These are phyloP conservation scores for Fagus crenata DNA, from an alignment of 306 rosid species.

Conservation along the genomic window DNA sequence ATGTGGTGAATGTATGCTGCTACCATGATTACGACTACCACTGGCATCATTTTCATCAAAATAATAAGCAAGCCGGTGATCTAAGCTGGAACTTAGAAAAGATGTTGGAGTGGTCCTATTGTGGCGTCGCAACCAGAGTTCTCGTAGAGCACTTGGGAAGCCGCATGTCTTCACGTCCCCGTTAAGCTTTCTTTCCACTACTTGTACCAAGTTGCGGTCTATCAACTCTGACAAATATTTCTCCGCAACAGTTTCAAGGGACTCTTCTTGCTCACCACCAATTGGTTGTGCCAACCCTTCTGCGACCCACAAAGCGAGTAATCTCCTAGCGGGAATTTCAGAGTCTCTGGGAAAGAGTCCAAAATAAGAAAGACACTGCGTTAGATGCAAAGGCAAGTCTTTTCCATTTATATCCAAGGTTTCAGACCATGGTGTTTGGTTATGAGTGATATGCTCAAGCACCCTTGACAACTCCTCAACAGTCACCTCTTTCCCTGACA, in stretches of 20 bases:
- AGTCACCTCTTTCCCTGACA: neutral
- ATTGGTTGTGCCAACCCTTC: neutral
- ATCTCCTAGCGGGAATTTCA: no score
- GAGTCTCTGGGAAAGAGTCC: no score
- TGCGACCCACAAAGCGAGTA: no score
- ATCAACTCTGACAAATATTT: neutral
- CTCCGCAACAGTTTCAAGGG: conserved; percentile 8
- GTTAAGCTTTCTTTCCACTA: conserved; percentile 13
- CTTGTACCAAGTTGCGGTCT: conserved; percentile 11
- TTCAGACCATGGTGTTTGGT: conserved; percentile 4
- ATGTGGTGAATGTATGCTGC: no score
- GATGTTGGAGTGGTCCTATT: no score
- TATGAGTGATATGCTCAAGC: conserved; percentile 11
- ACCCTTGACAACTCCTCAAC: neutral
- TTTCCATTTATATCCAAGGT: no score
- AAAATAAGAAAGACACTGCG: neutral
- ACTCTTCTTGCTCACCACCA: neutral
- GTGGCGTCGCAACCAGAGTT: no score
- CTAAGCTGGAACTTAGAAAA: no score
- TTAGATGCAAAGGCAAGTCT: no score
- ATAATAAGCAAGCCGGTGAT: no score
- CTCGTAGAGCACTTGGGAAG: conserved; percentile 1
- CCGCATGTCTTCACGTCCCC: conserved; percentile 19
- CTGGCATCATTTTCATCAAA: no score
- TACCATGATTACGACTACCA: no score